Percentiles rank a stretch among this genome's conserved stretches.
Evolutionary conservation across 192 early-diverging fungal species (phyloP).

Genomic region (Backusella morwellensis): DNA sequence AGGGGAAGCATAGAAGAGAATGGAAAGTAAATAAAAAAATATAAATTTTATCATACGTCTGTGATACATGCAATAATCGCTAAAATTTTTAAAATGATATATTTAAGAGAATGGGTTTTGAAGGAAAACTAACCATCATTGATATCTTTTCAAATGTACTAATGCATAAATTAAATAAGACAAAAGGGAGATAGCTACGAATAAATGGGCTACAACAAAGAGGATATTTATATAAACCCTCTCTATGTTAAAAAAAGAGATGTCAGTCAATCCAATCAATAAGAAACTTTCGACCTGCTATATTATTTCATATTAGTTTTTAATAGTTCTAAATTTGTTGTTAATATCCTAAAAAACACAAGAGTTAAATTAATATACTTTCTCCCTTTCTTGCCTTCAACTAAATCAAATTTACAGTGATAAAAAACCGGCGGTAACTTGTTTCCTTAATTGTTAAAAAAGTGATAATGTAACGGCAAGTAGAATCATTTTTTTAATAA

Average conservation of each 20-base stretch:
- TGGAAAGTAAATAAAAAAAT: neutral
- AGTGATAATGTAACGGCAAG: too few species aligned
- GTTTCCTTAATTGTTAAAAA: neutral
- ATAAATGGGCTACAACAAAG: neutral
- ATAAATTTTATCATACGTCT: conserved; percentile 75
- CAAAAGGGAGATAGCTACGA: neutral
- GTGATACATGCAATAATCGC: conserved; percentile 72
- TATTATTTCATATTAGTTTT: conserved; percentile 54
- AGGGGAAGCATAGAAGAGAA: neutral
- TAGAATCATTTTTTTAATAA: too few species aligned
- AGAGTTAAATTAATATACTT: neutral
- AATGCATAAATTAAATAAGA: conserved; percentile 51
- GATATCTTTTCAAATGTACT: conserved; percentile 83
- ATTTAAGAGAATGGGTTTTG: conserved; percentile 79
- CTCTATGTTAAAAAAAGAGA: conserved; percentile 82
- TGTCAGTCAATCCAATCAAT: conserved; percentile 90
- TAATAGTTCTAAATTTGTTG: conserved; percentile 76
- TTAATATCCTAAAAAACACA: conserved; percentile 31
- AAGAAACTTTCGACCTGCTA: conserved; percentile 81
- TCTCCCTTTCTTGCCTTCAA: neutral
- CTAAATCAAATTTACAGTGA: neutral
- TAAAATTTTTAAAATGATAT: conserved; percentile 83
- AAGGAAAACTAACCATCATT: conserved; percentile 92
- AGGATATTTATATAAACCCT: neutral
- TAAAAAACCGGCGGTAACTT: neutral